phyloP scores from a whole-genome alignment of 1,284 basidiomycete genomes.

The Ceratobasidium sp. region DNA sequence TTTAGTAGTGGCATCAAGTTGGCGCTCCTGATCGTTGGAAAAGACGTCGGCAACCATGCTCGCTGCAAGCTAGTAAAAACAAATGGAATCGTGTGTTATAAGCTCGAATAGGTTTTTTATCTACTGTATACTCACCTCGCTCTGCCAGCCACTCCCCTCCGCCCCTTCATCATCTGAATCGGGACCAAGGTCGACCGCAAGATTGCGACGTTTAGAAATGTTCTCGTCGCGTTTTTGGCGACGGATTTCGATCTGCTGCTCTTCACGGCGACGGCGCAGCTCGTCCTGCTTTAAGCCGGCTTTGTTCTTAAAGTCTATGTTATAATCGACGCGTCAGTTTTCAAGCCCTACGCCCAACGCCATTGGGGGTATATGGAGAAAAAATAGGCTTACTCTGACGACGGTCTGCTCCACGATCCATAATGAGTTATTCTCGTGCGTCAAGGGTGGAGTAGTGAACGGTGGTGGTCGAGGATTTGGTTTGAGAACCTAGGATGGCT shows the following conservation, averaged over 20 bases:
- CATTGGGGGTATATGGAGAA: not conserved
- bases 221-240: constrained; percentile 97
- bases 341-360: constrained; percentile 42
- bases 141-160: constrained; percentile 75
- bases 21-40: constrained; percentile 88
- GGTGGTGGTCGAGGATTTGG: constrained; percentile 36
- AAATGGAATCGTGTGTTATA: constrained; percentile 34
- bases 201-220: constrained; percentile 95
- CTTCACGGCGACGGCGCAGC: constrained; percentile 93
- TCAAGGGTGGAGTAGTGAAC: not conserved
- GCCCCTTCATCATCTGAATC: constrained; percentile 91
- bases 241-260: constrained; percentile 97
- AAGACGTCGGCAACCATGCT: constrained; percentile 96
- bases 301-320: constrained; percentile 79
- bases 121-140: constrained; percentile 68
- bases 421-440: constrained; percentile 4
- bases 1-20: constrained; percentile 77
- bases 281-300: constrained; percentile 87
- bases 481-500: constrained; percentile 30
- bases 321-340: constrained; percentile 42
- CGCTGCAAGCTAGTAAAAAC: constrained; percentile 75
- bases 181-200: constrained; percentile 76
- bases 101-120: constrained; percentile 46
- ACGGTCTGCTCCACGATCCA: constrained; percentile 37
- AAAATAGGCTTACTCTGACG: constrained; percentile 25